These are phyloP conservation scores for Clonostachys rosea DNA, from an alignment of 2,329 filamentous ascomycete genomes.

Conservation along the genomic window DNA sequence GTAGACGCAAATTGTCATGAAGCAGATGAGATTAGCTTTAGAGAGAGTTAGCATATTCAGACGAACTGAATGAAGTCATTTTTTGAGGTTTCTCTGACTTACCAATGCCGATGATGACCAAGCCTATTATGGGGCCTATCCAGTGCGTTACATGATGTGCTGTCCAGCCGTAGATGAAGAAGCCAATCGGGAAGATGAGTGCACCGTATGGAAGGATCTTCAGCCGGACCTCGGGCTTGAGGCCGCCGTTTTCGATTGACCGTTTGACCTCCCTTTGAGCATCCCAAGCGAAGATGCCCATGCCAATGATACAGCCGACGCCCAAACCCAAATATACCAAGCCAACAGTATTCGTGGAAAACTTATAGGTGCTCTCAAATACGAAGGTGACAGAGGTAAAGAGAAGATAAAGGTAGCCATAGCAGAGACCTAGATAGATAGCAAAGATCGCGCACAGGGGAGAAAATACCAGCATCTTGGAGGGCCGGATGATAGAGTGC, in stretches of 20 bases:
- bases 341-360: constrained; percentile 30
- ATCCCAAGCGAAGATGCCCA: constrained; percentile 11
- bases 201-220: constrained; percentile 14
- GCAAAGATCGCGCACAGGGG: constrained; percentile 65
- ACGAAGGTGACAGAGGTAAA: constrained; percentile 46
- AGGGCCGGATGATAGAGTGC: constrained; percentile 57
- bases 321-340: constrained; percentile 17
- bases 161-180: constrained; percentile 24
- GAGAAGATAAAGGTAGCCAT: constrained; percentile 56
- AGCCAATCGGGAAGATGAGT: constrained; percentile 12
- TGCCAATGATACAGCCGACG: constrained; percentile 17
- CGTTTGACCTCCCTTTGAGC: too few species aligned
- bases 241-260: constrained; percentile 6
- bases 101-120: constrained; percentile 37
- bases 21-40: constrained; percentile 10
- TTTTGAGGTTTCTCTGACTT: constrained; percentile 8
- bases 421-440: constrained; percentile 59
- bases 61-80: constrained; percentile 27
- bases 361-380: constrained; percentile 51
- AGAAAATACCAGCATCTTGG: constrained; percentile 54
- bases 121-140: constrained; percentile 27
- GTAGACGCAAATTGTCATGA: constrained; percentile 28
- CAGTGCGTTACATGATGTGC: constrained; percentile 15
- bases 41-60: neutral
- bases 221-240: constrained; percentile 17